Percentiles rank a stretch among this genome's conserved stretches.
Evolutionary conservation across 345 rosid species (phyloP).

Genomic region (Chamaenerion angustifolium): DNA sequence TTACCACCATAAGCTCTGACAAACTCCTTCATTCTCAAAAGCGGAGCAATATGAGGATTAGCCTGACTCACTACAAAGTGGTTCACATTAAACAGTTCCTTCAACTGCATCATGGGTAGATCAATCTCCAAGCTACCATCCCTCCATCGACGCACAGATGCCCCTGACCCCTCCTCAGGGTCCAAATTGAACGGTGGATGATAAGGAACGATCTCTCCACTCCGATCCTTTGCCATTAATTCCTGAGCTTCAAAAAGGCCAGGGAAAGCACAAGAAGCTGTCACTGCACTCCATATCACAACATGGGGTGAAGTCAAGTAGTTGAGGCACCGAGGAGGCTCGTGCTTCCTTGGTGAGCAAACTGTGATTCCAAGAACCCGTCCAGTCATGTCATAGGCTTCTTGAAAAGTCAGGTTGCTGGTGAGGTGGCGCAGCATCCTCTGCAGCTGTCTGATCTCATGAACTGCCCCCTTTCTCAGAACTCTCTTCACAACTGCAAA

Average conservation of each 20-base stretch:
- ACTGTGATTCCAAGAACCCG: slow-evolving; percentile 86
- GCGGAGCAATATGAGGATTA: slow-evolving; percentile 87
- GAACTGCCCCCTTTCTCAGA: slow-evolving; percentile 81
- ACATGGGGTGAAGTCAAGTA: slow-evolving; percentile 97
- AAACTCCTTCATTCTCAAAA: slow-evolving; percentile 67
- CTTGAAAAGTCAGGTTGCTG: slow-evolving; percentile 91
- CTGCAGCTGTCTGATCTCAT: slow-evolving; percentile 80
- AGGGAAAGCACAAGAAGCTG: slow-evolving; percentile 97
- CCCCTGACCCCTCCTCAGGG: slow-evolving; percentile 50
- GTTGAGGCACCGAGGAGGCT: slow-evolving; percentile 95
- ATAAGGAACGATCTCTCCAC: slow-evolving; percentile 86
- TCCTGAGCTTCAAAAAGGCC: slow-evolving; percentile 99
- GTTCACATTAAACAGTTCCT: slow-evolving; percentile 91
- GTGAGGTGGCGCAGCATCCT: slow-evolving; percentile 80
- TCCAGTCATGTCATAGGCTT: slow-evolving; percentile 96
- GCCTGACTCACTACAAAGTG: slow-evolving; percentile 98
- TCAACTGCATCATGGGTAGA: slow-evolving; percentile 94
- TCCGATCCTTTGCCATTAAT: slow-evolving; percentile 90
- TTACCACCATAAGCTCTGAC: slow-evolving; percentile 81
- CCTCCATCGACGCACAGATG: slow-evolving; percentile 84
- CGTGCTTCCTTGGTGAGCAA: slow-evolving; percentile 95
- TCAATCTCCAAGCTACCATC: slow-evolving; percentile 99
- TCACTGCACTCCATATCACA: slow-evolving; percentile 97
- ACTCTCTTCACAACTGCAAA: slow-evolving; percentile 74
- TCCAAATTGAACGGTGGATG: slow-evolving; percentile 93